Conservation (phyloP, 345 rosid genomes). For the Draba incana region DNA sequence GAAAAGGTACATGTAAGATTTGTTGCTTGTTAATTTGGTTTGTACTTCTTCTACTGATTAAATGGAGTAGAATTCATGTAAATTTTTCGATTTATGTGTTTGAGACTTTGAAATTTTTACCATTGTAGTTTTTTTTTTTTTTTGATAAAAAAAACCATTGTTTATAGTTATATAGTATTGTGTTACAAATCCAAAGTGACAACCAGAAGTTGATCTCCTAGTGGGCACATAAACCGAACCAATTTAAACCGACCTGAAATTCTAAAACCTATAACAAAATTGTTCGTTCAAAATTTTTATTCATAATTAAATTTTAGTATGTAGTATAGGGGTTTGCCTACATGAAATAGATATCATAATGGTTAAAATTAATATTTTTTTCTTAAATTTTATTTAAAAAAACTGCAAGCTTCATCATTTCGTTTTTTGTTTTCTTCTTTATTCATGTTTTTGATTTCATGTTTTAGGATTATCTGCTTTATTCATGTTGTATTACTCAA, state of each 20-base stretch:
- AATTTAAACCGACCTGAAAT: too few relatives aligned
- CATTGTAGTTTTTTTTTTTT: too few relatives aligned
- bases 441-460: not conserved
- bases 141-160: too few relatives aligned
- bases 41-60: not conserved
- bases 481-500: not conserved
- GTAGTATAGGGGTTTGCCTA: too few relatives aligned
- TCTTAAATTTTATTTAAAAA: too few relatives aligned
- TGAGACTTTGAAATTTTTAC: not conserved
- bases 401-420: not conserved
- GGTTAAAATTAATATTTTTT: too few relatives aligned
- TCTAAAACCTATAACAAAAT: too few relatives aligned
- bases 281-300: not conserved
- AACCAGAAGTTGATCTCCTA: not conserved
- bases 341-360: too few relatives aligned
- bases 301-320: too few relatives aligned
- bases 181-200: not conserved
- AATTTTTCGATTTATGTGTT: not conserved
- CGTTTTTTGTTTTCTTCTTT: not conserved
- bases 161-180: too few relatives aligned
- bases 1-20: slow-evolving; percentile 4
- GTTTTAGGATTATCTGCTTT: not conserved
- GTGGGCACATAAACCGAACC: too few relatives aligned
- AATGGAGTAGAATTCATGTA: slow-evolving; percentile 23
- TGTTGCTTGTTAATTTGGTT: slow-evolving; percentile 17